These are phyloP conservation scores for Rhododendron kiyosumense DNA, from an alignment of 148 eudicot species.

Conservation along the genomic window DNA sequence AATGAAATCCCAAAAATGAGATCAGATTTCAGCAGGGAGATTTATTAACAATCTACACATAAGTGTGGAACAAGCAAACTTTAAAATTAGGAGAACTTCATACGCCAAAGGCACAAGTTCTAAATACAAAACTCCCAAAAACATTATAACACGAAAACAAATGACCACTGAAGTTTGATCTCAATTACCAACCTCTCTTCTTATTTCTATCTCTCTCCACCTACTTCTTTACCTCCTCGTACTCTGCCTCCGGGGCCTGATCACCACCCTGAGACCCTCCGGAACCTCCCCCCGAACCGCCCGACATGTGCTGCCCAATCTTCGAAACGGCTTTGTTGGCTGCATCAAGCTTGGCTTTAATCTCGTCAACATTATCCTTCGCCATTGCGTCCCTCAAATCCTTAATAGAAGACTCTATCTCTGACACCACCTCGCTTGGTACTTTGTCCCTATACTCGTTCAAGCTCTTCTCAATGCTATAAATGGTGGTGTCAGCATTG, in stretches of 20 bases:
- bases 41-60: neutral
- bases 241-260: neutral
- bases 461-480: conserved; percentile 77
- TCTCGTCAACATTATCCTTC: conserved; percentile 57
- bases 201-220: neutral
- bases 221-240: conserved; percentile 5
- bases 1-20: neutral
- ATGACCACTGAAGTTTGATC: neutral
- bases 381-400: conserved; percentile 67
- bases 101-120: neutral
- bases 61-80: neutral
- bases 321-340: conserved; percentile 87
- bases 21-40: neutral
- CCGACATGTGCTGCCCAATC: conserved; percentile 90
- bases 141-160: neutral
- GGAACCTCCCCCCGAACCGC: conserved; percentile 43
- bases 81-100: neutral
- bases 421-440: conserved; percentile 62
- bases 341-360: conserved; percentile 68
- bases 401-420: conserved; percentile 63
- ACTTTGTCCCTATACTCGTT: conserved; percentile 77
- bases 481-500: conserved; percentile 75
- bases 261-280: conserved; percentile 37
- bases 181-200: neutral
- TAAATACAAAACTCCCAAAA: neutral